A percentile compares a stretch with the other conserved stretches of the same genome.
phyloP scores from a whole-genome alignment of 257 asterid genomes.

The Solanum phureja region DNA sequence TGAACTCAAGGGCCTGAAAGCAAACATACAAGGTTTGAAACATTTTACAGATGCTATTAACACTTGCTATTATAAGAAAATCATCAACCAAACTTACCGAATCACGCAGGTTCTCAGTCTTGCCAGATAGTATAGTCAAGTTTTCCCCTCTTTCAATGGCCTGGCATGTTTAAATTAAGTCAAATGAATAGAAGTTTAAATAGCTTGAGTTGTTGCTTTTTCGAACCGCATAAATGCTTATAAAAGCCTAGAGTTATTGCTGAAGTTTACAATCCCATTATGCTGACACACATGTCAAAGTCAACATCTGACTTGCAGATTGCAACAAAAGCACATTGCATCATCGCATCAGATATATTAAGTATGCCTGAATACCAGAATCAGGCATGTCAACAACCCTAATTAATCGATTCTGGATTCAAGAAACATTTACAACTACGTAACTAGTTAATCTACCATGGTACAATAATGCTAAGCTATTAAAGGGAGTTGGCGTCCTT shows the following conservation, averaged over 20 bases:
- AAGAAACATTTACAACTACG: not conserved
- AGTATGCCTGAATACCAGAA: not conserved
- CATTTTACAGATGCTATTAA: not conserved
- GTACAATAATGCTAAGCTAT: not conserved
- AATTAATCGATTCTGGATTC: not conserved
- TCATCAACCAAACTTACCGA: slow-evolving; percentile 32
- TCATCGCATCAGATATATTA: not conserved
- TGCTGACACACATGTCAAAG: not conserved
- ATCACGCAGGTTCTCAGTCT: slow-evolving; percentile 67
- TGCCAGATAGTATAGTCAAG: slow-evolving; percentile 50
- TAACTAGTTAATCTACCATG: not conserved
- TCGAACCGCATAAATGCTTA: not conserved
- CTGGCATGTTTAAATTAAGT: slow-evolving; percentile 29
- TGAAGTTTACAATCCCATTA: not conserved
- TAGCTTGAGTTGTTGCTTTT: not conserved
- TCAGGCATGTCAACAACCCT: not conserved
- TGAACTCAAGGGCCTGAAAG: slow-evolving; percentile 56
- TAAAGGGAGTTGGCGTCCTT: not conserved
- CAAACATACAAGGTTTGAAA: not conserved
- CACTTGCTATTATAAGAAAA: not conserved
- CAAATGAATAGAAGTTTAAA: not conserved
- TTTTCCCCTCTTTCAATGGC: slow-evolving; percentile 66
- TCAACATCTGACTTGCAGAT: not conserved
- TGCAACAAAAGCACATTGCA: not conserved
- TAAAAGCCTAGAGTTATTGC: not conserved